Evolutionary conservation across 2,329 filamentous ascomycete genomes (phyloP).

Genomic region (Aspergillus phoenicis): DNA sequence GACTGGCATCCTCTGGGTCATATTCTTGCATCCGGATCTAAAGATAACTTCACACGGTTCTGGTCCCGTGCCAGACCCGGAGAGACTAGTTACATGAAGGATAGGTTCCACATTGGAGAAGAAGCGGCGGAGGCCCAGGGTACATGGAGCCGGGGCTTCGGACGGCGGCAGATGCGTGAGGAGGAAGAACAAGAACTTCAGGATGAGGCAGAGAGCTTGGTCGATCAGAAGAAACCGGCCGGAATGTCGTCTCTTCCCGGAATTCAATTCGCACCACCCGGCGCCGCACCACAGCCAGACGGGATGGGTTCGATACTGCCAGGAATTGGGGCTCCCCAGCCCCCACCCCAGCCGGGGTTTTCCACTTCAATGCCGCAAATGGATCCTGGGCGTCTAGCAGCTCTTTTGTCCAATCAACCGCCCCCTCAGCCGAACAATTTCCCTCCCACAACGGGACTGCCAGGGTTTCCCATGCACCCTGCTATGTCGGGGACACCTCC

Average conservation of each 20-base stretch:
- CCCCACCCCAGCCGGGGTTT: constrained; percentile 36
- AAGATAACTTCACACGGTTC: constrained; percentile 94
- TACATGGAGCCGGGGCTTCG: constrained; percentile 84
- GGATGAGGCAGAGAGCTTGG: constrained; percentile 88
- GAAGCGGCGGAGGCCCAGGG: constrained; percentile 89
- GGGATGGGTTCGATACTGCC: constrained; percentile 49
- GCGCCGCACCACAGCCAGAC: constrained; percentile 50
- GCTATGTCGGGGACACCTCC: constrained; percentile 54
- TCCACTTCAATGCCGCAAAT: constrained; percentile 51
- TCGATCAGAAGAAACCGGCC: constrained; percentile 83
- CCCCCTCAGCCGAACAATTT: constrained; percentile 28
- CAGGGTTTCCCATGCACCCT: constrained; percentile 43
- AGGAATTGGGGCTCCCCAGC: constrained; percentile 50
- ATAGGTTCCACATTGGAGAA: constrained; percentile 94
- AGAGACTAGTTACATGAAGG: constrained; percentile 80
- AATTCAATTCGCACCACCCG: constrained; percentile 62
- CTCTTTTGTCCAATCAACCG: constrained; percentile 52
- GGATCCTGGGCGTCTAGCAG: constrained; percentile 45
- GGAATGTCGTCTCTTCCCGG: constrained; percentile 51
- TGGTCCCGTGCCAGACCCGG: constrained; percentile 91
- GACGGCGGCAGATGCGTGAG: constrained; percentile 77
- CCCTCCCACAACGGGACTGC: constrained; percentile 38
- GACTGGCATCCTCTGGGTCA: constrained; percentile 98
- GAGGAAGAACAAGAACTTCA: constrained; percentile 93
- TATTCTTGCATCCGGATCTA: constrained; percentile 91